Base-by-base conservation (phyloP, 768 basidiomycete genomes). In the Cystobasidiopsis lactophilus region DNA sequence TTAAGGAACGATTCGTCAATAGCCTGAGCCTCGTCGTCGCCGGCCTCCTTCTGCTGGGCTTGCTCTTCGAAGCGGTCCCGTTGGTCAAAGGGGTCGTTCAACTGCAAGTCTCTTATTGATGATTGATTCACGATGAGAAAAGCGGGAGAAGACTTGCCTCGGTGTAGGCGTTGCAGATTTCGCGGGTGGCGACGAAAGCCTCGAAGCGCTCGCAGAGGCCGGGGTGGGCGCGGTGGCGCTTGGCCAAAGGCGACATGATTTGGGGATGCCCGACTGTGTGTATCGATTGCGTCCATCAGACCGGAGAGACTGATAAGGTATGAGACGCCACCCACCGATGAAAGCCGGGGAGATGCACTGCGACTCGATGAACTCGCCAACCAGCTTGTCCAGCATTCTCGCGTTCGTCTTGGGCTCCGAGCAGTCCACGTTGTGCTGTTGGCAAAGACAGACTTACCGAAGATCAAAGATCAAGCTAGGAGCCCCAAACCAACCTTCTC, bases 181-280 rank as follows among this genome's bases (percentile, higher is more conserved):
- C 91, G 74, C 93, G 89, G 54, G 85, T 85, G 50, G 86, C 91
- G 75, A 98, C 76, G 76, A 98, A 98, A 9, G 78, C 85, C 67
- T 98, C 93, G 71, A 98, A 98, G 18, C 93, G 86, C 68, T 98
- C 93, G 68, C 93, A 96, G 24, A 98, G 74, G 37, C 93, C 93
- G 0, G 88, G 85, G 39, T 85, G 78, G n/a, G 83, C 84, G 58
- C 93, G 84, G 68, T 96, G 89, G 76, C 82, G 85, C 72, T 98
- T 98, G 67, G 93, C 93, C 33, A 98, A 78, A 2, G 93, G 93
- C 0, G 91, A 95, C 93, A 98, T 98, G 59, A 96, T 85, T 71
- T 96, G 89, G 16, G 93, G 93, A 69, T 96, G 93, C 29, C 93
- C 93, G 57, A 91, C 88, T 81, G 33, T 23, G 26, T 31, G n/a